Evolutionary conservation across 192 early-diverging fungal species (phyloP).

Genomic region (Podila verticillata): DNA sequence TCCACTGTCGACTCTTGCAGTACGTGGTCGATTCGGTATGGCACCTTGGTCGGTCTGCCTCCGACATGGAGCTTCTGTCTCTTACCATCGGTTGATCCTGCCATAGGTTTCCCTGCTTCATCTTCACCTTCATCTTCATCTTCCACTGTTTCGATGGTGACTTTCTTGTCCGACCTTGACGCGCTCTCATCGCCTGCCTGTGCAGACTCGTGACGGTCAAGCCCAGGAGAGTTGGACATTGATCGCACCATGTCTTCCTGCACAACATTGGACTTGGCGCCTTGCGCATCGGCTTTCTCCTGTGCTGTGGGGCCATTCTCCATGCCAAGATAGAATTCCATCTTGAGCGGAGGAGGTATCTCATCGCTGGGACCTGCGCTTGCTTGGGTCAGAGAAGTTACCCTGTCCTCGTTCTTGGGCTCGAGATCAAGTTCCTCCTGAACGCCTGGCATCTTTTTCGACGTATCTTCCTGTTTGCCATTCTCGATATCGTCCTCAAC

Average conservation of each 20-base stretch:
- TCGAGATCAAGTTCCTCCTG: neutral
- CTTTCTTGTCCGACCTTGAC: neutral
- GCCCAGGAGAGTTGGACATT: neutral
- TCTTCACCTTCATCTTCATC: neutral
- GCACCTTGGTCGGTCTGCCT: slow-evolving; percentile 27
- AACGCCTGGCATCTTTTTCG: neutral
- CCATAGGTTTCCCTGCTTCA: neutral
- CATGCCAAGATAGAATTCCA: slow-evolving; percentile 18
- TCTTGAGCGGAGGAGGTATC: slow-evolving; percentile 10
- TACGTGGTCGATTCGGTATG: slow-evolving; percentile 58
- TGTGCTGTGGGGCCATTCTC: slow-evolving; percentile 12
- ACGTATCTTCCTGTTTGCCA: neutral
- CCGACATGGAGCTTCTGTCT: slow-evolving; percentile 21
- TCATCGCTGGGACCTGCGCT: neutral
- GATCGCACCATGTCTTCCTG: slow-evolving; percentile 34
- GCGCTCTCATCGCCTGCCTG: neutral
- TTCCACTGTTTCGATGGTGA: neutral
- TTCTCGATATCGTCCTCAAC: slow-evolving; percentile 12
- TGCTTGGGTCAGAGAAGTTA: slow-evolving; percentile 2
- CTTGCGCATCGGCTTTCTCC: slow-evolving; percentile 11
- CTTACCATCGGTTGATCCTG: neutral
- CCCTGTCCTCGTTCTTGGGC: neutral
- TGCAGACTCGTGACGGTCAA: neutral
- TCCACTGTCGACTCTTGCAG: slow-evolving; percentile 62
- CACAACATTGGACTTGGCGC: slow-evolving; percentile 34